A percentile compares a stretch with the other conserved stretches of the same genome.
These are phyloP conservation scores for Nannizziopsis barbatae DNA, from an alignment of 2,329 filamentous ascomycete genomes.

Conservation along the genomic window DNA sequence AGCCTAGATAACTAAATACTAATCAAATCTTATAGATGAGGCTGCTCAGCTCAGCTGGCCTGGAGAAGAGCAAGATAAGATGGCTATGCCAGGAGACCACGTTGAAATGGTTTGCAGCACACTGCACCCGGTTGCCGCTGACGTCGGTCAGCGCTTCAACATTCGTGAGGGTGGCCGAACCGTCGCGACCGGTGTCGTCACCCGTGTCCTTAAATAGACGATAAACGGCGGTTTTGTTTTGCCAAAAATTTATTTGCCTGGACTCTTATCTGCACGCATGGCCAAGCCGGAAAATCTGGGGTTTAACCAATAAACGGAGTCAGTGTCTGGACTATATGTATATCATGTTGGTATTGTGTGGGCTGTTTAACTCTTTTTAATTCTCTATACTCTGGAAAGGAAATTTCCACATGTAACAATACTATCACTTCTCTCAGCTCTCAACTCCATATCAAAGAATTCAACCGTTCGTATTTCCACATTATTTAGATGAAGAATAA, in stretches of 20 bases:
- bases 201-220: conserved; percentile 51
- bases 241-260: conserved; percentile 1
- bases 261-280: conserved; percentile 9
- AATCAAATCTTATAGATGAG: conserved; percentile 39
- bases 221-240: conserved; percentile 13
- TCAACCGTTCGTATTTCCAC: too few relatives aligned
- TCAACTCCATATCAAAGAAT: background rate
- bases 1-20: background rate
- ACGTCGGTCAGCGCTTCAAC: conserved; percentile 93
- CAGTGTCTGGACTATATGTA: conserved; percentile 12
- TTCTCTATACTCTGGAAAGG: conserved; percentile 2
- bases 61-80: conserved; percentile 65
- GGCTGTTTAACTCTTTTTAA: conserved; percentile 8
- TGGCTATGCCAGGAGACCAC: conserved; percentile 98
- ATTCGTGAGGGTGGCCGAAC: conserved; percentile 92
- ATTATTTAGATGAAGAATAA: too few relatives aligned
- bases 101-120: conserved; percentile 90
- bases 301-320: conserved; percentile 13
- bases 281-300: conserved; percentile 8
- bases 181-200: conserved; percentile 72
- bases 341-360: conserved; percentile 11
- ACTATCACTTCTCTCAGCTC: conserved; percentile 15
- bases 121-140: conserved; percentile 73
- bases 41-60: conserved; percentile 73
- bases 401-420: conserved; percentile 11